Base-by-base conservation (phyloP, 2,329 filamentous ascomycete species). In the Fusarium setosum region DNA sequence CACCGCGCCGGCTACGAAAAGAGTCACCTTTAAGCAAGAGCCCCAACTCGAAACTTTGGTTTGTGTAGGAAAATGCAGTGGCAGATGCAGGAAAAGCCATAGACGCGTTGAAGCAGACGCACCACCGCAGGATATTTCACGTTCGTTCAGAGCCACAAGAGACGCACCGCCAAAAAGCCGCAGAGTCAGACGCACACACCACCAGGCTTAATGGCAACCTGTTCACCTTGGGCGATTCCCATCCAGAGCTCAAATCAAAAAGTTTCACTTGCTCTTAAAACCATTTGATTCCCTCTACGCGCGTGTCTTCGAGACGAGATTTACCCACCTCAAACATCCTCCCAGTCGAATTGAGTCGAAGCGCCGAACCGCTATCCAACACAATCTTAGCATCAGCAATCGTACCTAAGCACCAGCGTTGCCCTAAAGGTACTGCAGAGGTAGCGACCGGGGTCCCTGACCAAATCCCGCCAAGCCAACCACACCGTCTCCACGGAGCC, bases 401-500 rank as follows among this genome's bases (percentile, higher is more conserved):
- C 45, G 34, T 34, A n/a, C n/a, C n/a, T n/a, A 29, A 45, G 48
- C 52, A 24, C 42, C 42, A 29, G 20, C 52, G 45, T 40, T 50
- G 49, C 24, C 32, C 38, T 29, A 31, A 20, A 35, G 38, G 32
- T 20, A 18, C 13, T 23, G n/a, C n/a, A n/a, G n/a, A n/a, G n/a
- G n/a, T 56, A 26, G 47, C 32, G 59, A 58, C 63, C 60, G 44
- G 63, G 59, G 31, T 56, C 37, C 63, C 59, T 60, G 34, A 41
- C 51, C 45, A 44, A 37, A 55, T 49, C n/a, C 18, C 54, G 64
- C 64, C 64, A 67, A 67, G 56, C 24, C 40, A 29, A 65, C 42
- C 50, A 51, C 52, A 55, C 56, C 64, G 64, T 68, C 64, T 62
- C 32, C 60, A 61, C 60, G 56, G 52, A 68, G 65, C 64, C 59